These are phyloP conservation scores for Sporothrix brasiliensis DNA, from an alignment of 2,329 filamentous ascomycete genomes.

Conservation along the genomic window DNA sequence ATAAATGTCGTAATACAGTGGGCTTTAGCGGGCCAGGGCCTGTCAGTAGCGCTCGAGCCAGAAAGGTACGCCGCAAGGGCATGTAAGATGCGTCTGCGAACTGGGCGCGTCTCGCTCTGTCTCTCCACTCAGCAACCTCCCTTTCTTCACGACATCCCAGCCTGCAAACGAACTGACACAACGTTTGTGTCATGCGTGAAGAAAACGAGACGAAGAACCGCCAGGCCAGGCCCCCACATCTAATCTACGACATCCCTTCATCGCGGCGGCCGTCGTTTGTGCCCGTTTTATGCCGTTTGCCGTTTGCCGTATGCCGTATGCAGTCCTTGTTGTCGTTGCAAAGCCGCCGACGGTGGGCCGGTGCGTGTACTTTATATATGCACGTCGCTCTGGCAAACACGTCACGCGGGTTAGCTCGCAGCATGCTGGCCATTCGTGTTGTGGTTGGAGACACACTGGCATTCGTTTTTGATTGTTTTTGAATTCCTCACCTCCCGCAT, in stretches of 20 bases:
- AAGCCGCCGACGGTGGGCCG: neutral
- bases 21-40: neutral
- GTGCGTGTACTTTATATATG: neutral
- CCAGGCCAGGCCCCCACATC: constrained; percentile 23
- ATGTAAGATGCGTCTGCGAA: neutral
- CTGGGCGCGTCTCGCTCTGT: neutral
- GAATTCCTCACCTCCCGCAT: neutral
- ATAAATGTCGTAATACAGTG: neutral
- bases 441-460: neutral
- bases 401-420: neutral
- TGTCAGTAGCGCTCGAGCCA: constrained; percentile 5
- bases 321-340: neutral
- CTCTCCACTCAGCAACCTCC: constrained; percentile 3
- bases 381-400: neutral
- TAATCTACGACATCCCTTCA: constrained; percentile 27
- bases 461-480: constrained; percentile 14
- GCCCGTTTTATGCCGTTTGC: neutral
- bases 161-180: neutral
- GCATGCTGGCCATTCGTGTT: neutral
- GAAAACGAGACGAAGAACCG: neutral
- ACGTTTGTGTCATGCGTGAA: neutral
- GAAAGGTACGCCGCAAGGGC: constrained; percentile 9
- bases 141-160: constrained; percentile 18
- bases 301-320: neutral
- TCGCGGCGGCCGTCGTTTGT: neutral